phyloP scores from a whole-genome alignment of 2,329 filamentous ascomycete species.

The Cercospora nicotianae region DNA sequence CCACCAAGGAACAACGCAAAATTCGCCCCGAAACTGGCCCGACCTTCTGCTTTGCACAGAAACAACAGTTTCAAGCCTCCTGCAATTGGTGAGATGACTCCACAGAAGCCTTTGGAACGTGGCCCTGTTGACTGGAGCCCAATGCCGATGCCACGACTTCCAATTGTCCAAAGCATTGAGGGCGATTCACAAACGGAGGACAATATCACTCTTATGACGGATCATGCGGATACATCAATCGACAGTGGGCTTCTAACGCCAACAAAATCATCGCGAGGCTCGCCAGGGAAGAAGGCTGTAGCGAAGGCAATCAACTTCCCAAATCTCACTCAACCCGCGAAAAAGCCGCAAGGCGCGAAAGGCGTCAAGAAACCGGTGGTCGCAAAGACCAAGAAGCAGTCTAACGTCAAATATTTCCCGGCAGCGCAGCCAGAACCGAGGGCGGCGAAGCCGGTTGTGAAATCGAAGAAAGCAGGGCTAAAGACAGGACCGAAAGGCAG shows the following conservation, averaged over 20 bases:
- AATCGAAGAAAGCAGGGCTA: background rate
- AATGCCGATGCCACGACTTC: constrained; percentile 19
- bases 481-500: constrained; percentile 8
- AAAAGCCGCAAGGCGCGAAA: constrained; percentile 21
- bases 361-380: constrained; percentile 15
- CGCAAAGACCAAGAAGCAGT: constrained; percentile 27
- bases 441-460: constrained; percentile 10
- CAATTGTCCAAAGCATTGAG: constrained; percentile 33
- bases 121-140: constrained; percentile 27
- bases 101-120: constrained; percentile 22
- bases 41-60: constrained; percentile 28
- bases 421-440: constrained; percentile 23
- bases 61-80: constrained; percentile 38
- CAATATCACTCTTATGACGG: constrained; percentile 25
- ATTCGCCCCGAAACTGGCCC: constrained; percentile 21
- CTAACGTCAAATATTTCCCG: constrained; percentile 32
- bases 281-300: constrained; percentile 27
- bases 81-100: constrained; percentile 25
- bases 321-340: constrained; percentile 21
- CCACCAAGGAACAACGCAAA: constrained; percentile 15
- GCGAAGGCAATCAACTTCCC: constrained; percentile 15
- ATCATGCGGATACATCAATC: constrained; percentile 1
- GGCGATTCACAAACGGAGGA: constrained; percentile 25
- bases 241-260: constrained; percentile 36
- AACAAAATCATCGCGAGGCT: constrained; percentile 34